Percentiles rank a stretch among this genome's conserved stretches.
Conservation (phyloP, 495 filamentous ascomycete genomes). For the Penicillium daleae region DNA sequence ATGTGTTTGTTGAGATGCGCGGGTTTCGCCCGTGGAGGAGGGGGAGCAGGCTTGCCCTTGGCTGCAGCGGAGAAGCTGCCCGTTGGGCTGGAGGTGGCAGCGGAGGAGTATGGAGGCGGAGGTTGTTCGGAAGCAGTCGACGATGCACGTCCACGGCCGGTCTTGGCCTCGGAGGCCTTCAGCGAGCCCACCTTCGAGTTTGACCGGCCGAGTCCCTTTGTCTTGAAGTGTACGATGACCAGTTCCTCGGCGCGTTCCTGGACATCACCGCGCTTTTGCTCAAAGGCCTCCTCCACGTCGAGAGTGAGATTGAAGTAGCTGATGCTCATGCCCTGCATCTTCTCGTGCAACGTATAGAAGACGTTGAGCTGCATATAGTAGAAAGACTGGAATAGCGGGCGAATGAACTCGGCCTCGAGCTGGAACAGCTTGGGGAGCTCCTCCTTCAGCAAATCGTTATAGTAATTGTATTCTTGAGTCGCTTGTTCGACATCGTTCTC, state of each 20-base stretch:
- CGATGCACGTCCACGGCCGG: constrained; percentile 32
- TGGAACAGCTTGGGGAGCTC: constrained; percentile 91
- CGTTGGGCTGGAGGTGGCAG: constrained; percentile 42
- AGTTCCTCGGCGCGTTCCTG: constrained; percentile 82
- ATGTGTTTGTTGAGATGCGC: constrained; percentile 65
- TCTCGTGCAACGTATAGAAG: constrained; percentile 97
- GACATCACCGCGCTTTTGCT: constrained; percentile 82
- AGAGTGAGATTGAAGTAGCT: constrained; percentile 93
- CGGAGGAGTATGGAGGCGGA: constrained; percentile 69
- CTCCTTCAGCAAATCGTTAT: constrained; percentile 94
- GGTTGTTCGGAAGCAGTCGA: constrained; percentile 61
- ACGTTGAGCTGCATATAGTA: constrained; percentile 99
- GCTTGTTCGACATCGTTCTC: constrained; percentile 90
- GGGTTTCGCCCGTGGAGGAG: constrained; percentile 92
- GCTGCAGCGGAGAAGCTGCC: constrained; percentile 68
- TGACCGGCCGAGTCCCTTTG: constrained; percentile 63
- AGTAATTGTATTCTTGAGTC: constrained; percentile 95
- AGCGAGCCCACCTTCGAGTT: constrained; percentile 53
- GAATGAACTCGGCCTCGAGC: constrained; percentile 96
- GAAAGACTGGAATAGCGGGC: constrained; percentile 96
- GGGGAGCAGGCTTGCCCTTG: constrained; percentile 85
- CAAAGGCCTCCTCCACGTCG: constrained; percentile 89
- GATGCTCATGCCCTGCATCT: constrained; percentile 95
- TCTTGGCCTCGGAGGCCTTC: constrained; percentile 39
- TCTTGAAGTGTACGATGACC: constrained; percentile 82